These are phyloP conservation scores for Vaccinium myrtillus DNA, from an alignment of 148 eudicot genomes.

Conservation along the genomic window DNA sequence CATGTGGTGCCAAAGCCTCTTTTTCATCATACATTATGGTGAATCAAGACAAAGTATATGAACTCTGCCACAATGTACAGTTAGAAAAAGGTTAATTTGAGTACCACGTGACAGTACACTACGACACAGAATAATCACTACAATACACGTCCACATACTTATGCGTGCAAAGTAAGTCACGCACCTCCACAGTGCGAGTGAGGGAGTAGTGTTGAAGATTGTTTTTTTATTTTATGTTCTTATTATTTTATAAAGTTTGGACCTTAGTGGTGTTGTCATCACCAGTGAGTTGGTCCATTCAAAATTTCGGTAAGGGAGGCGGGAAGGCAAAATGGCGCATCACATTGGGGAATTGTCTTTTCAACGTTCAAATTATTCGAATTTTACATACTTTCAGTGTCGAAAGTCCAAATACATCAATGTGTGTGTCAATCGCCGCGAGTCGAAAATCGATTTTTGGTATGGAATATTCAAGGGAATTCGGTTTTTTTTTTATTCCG, in stretches of 20 bases:
- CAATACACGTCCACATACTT: background rate
- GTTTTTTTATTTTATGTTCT: background rate
- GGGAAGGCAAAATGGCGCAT: background rate
- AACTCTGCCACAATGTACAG: no score
- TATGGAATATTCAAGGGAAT: background rate
- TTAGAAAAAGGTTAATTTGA: no score
- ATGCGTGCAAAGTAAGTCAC: background rate
- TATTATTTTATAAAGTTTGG: background rate
- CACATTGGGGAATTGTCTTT: background rate
- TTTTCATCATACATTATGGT: no score
- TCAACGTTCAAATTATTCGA: background rate
- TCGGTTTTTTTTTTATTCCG: background rate
- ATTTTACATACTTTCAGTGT: background rate
- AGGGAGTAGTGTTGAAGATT: background rate
- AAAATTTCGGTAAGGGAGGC: background rate
- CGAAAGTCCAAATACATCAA: background rate
- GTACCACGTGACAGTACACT: no score
- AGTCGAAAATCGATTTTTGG: background rate
- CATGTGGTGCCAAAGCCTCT: no score
- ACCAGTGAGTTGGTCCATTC: background rate
- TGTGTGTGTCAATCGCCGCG: background rate
- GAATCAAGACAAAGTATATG: no score
- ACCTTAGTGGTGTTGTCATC: background rate
- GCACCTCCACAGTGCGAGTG: background rate
- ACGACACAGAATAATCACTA: no score